Conservation (phyloP, 768 basidiomycete species). For the Xerocomellus chrysenteron region DNA sequence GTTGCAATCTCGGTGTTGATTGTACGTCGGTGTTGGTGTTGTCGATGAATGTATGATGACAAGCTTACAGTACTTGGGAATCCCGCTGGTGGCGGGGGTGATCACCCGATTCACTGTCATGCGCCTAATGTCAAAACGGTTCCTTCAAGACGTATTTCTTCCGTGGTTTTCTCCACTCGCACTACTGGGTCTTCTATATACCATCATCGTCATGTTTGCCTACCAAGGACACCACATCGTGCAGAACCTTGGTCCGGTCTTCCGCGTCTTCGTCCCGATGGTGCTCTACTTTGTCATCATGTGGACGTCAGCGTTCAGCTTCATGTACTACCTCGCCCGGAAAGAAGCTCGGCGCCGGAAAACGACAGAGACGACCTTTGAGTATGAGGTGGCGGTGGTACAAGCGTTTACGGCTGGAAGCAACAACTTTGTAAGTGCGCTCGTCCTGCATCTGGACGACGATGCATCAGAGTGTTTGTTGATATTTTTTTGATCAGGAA, state of each 20-base stretch:
- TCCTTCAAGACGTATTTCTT: slow-evolving; percentile 61
- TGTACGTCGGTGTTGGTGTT: slow-evolving; percentile 42
- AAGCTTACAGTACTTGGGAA: slow-evolving; percentile 67
- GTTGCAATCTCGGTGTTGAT: slow-evolving; percentile 71
- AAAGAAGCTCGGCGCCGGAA: slow-evolving; percentile 23
- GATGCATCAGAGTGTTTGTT: background rate
- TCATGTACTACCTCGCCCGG: slow-evolving; percentile 50
- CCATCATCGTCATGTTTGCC: slow-evolving; percentile 74
- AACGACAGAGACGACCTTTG: slow-evolving; percentile 23
- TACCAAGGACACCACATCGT: slow-evolving; percentile 69
- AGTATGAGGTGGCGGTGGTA: slow-evolving; percentile 72
- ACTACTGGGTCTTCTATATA: slow-evolving; percentile 77
- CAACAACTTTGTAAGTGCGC: slow-evolving; percentile 65
- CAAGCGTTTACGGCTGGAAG: slow-evolving; percentile 80
- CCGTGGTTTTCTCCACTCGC: slow-evolving; percentile 67
- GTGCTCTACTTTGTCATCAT: slow-evolving; percentile 76
- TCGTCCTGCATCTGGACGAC: background rate
- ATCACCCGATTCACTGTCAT: slow-evolving; percentile 63
- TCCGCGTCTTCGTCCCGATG: slow-evolving; percentile 79
- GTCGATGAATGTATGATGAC: background rate
- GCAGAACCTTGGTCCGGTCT: slow-evolving; percentile 71
- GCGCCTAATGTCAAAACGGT: slow-evolving; percentile 41
- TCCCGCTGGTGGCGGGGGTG: slow-evolving; percentile 71
- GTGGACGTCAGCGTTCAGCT: slow-evolving; percentile 63
- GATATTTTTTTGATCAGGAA: slow-evolving; percentile 43